Evolutionary conservation across 495 filamentous ascomycete genomes (phyloP), one percentile per base, ranked within the genome.

Genomic region (Aspergillus taichungensis): DNA sequence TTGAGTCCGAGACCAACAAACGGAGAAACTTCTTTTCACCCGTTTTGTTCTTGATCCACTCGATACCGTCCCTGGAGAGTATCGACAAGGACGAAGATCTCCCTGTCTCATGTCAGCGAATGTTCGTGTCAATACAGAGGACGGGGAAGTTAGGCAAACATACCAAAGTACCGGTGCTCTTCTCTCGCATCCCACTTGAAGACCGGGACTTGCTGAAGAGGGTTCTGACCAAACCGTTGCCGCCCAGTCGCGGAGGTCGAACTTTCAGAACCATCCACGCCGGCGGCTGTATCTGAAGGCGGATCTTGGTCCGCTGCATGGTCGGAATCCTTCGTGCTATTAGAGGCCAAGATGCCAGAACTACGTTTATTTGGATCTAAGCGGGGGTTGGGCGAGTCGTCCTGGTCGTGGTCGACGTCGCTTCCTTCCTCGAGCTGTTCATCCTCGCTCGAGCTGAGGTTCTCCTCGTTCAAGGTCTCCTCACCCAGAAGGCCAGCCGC

Each of bases 31-130:
- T 88, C 11, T 56, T 75, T 54, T 96, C 91, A 12, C 92, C 92
- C 29, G 89, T 94, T 68, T 91, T 96, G 46, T 86, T 81, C 53
- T 94, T 96, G 40, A 98, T 89, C 91, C 94, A 98, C 56, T 95
- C 85, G 40, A 98, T 88, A 34, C 92, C 92, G 59, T 91, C 89
- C 13, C 87, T 87, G 2, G 90, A 95, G 62, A 94, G 81, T 46
- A 98, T 96, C 28, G 89, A 95, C 60, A 95, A 85, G 6, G 88
- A 88, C 4, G 88, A 95, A 0, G 88, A 94, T 6, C 87, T 88
- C 30, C 91, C 89, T 95, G 49, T 13, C 13, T 18, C 10, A 28
- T 5, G 43, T 46, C n/a, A 41, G 52, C 65, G 54, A 48, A 28
- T 13, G 29, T 28, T 30, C 34, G 40, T 8, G 36, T 28, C 10